Evolutionary conservation across 306 rosid genomes (phyloP).

Genomic region (Alnus rubra): DNA sequence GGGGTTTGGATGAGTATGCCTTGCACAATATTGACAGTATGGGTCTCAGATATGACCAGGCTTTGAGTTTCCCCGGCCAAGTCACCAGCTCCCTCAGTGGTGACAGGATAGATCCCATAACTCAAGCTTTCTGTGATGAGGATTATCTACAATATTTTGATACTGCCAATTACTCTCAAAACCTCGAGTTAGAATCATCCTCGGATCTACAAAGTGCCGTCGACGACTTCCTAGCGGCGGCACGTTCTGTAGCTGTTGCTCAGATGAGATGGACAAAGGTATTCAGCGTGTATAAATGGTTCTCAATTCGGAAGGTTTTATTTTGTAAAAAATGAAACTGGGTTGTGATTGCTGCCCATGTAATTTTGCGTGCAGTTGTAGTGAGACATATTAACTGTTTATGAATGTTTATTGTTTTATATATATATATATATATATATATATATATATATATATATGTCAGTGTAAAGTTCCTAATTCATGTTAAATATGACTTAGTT

Average conservation of each 20-base stretch:
- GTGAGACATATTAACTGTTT: too few species aligned
- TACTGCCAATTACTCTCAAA: constrained; percentile 54
- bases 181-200: constrained; percentile 40
- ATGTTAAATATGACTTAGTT: too few species aligned
- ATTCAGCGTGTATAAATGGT: constrained; percentile 78
- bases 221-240: constrained; percentile 45
- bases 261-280: constrained; percentile 88
- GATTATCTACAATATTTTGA: constrained; percentile 67
- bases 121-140: constrained; percentile 58
- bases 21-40: constrained; percentile 53
- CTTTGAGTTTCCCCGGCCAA: constrained; percentile 59
- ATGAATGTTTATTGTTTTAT: too few species aligned
- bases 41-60: constrained; percentile 61
- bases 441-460: too few species aligned
- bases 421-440: too few species aligned
- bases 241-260: constrained; percentile 52
- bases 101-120: constrained; percentile 55
- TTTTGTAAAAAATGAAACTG: constrained; percentile 23
- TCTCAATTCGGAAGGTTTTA: constrained; percentile 47
- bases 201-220: constrained; percentile 67
- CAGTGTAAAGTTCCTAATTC: too few species aligned
- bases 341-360: constrained; percentile 34
- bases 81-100: constrained; percentile 59
- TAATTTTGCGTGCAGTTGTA: constrained; percentile 32
- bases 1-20: constrained; percentile 71